Evolutionary conservation across 169 alveolate species (phyloP), one percentile per base, ranked within the genome.

Genomic region (Eimeria necatrix): DNA sequence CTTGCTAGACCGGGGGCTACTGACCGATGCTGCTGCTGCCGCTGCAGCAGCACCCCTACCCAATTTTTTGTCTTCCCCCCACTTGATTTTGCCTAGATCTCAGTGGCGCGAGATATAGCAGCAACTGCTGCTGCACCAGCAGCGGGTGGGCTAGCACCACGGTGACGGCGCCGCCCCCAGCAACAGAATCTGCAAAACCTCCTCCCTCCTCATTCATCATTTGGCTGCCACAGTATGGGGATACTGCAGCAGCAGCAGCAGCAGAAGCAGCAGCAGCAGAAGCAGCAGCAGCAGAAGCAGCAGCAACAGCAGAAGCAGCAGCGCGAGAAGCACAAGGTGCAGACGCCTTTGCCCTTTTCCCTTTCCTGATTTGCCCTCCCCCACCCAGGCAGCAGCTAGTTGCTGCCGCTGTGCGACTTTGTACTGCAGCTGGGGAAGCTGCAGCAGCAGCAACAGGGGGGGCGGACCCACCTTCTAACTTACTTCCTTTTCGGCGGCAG

Each of bases 1-100:
- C 49, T 48, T 32, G 53, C 81, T 32, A 71, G 51, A 26, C 86
- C 14, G 3, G 41, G 26, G 76, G 14, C 76, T 22, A 20, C 53
- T n/a, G 83, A 4, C 59, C 64, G 59, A 32, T 76, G 86, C 86
- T 76, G 86, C 86, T 46, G 86, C 48, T 71, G 83, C 48, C 24
- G 49, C 83, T 32, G 83, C 83, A n/a, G 83, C 83, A n/a, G 83
- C 73, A 10, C 6, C 73, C 41, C 52, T 14, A 14, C 48, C 3
- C 81, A 6, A n/a, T 24, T 12, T 26, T 4, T 32, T 32, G 81
- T 22, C 73, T 71, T 71, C 52, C 24, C 24, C 81, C 81, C 81
- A 7, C 51, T 20, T 71, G 81, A 26, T 48, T 5, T 32, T 71
- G 18, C 49, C 81, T 56, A 12, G 12, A 12, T 56, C 20, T 56